Evolutionary conservation across 305 asterid species (phyloP), one percentile per base, ranked within the genome.

Genomic region (Lippia alba): DNA sequence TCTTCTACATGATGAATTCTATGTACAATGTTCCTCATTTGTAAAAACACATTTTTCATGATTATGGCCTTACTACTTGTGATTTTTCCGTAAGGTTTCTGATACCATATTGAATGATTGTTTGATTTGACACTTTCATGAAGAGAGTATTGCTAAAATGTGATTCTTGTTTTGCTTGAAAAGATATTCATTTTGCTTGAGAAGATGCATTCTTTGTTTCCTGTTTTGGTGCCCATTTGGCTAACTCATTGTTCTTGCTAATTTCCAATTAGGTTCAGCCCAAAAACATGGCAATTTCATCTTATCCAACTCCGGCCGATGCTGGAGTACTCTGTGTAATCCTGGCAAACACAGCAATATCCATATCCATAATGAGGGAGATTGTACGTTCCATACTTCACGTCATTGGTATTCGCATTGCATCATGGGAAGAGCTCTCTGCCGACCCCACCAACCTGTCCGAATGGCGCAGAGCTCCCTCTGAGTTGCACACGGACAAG

Each of bases 291-390:
- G 97, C 96, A 24, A 91, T 92, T 11, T 88, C 96, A 2, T 85
- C 97, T 19, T 94, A 94, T 71, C 85, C 91, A 9, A 73, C 85
- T 70, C 97, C 98, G 65, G 88, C 96, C 0, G 97, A 94, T 18
- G 97, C 90, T 0, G 99, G 98, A 45, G 91, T 90, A 19, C 89
- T 94, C 53, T 94, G 95, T 41, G 80, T 90, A 46, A 87, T 94
- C 49, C 80, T 94, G 48, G 94, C 90, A 12, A 90, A 94, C 83
- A 87, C 98, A 0, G 99, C 92, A 32, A 92, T 89, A 30, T 94
- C 96, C 68, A 89, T 94, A 70, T 87, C 96, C 56, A 86, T 86
- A 45, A 71, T 92, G 75, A 94, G 92, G 81, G 96, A 88, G 65
- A 77, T 90, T 33, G 76, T 92, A 45, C 82, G 91, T 46, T 94